Conservation (phyloP, 2,329 filamentous ascomycete species). For the Phaeomoniella chlamydospora region DNA sequence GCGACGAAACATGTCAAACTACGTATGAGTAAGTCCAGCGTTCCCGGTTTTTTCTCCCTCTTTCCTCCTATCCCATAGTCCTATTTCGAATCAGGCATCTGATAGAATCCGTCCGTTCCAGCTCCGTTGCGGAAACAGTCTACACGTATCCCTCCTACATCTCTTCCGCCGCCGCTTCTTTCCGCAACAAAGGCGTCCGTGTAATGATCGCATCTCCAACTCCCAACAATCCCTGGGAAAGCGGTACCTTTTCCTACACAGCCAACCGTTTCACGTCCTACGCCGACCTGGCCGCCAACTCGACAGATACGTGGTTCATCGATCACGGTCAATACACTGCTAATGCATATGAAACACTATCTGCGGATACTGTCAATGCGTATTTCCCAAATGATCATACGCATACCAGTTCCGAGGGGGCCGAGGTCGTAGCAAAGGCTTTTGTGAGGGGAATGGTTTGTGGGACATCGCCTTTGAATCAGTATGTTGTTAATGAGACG, state of each 20-base stretch:
- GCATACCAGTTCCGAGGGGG: conserved; percentile 43
- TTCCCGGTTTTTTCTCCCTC: no score
- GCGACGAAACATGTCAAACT: conserved; percentile 37
- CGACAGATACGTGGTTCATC: conserved; percentile 37
- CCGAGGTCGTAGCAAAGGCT: conserved; percentile 38
- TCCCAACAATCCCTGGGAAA: conserved; percentile 50
- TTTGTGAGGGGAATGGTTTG: conserved; percentile 46
- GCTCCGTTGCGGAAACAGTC: conserved; percentile 39
- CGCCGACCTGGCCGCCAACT: conserved; percentile 30
- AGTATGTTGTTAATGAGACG: conserved; percentile 14
- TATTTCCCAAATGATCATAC: conserved; percentile 48
- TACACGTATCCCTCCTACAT: conserved; percentile 48
- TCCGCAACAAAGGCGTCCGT: conserved; percentile 42
- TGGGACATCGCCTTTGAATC: conserved; percentile 26
- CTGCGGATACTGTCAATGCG: conserved; percentile 33
- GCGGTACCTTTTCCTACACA: conserved; percentile 33
- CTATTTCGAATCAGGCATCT: background rate
- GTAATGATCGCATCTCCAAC: conserved; percentile 46
- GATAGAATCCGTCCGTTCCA: conserved; percentile 4
- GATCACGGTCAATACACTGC: conserved; percentile 47
- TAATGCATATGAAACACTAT: conserved; percentile 36
- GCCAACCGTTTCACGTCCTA: conserved; percentile 43
- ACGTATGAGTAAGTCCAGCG: conserved; percentile 24
- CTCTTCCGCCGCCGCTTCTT: conserved; percentile 38
- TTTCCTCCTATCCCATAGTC: no score